These are phyloP conservation scores for Parastagonospora nodorum DNA, from an alignment of 2,329 filamentous ascomycete species.

Conservation along the genomic window DNA sequence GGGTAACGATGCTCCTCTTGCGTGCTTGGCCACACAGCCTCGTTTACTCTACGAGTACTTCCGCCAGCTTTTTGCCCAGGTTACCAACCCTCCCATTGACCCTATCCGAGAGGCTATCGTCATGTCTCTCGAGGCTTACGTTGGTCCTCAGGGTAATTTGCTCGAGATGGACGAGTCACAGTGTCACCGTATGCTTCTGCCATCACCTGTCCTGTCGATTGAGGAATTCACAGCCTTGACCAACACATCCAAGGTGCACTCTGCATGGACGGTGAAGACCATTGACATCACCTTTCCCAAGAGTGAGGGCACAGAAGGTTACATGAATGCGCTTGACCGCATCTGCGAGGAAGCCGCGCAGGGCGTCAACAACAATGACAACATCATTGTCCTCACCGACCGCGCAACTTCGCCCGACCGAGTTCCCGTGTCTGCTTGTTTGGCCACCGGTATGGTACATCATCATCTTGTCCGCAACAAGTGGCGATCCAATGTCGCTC, in stretches of 20 bases:
- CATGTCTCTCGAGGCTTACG: slow-evolving; percentile 96
- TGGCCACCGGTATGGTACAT: slow-evolving; percentile 92
- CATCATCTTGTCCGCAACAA: slow-evolving; percentile 95
- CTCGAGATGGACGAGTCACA: slow-evolving; percentile 91
- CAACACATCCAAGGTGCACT: slow-evolving; percentile 73
- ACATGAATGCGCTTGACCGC: slow-evolving; percentile 82
- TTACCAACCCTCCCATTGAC: slow-evolving; percentile 97
- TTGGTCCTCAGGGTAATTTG: slow-evolving; percentile 93
- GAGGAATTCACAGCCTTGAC: slow-evolving; percentile 88
- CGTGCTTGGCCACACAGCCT: slow-evolving; percentile 87
- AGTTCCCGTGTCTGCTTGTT: slow-evolving; percentile 81
- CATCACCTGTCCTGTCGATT: slow-evolving; percentile 86
- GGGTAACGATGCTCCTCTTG: slow-evolving; percentile 94
- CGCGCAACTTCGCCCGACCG: slow-evolving; percentile 81
- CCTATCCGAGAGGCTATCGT: slow-evolving; percentile 97
- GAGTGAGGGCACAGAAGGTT: slow-evolving; percentile 78
- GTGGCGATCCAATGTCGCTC: slow-evolving; percentile 85
- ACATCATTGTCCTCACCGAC: slow-evolving; percentile 87
- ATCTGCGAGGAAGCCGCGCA: slow-evolving; percentile 86
- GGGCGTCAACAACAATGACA: slow-evolving; percentile 81
- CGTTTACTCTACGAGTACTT: slow-evolving; percentile 95
- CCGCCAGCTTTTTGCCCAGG: slow-evolving; percentile 95
- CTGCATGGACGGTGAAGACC: slow-evolving; percentile 83
- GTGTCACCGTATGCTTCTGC: slow-evolving; percentile 82
- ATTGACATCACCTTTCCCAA: slow-evolving; percentile 96